Evolutionary conservation across 331 rosid species (phyloP).

Genomic region (Arachis monticola): DNA sequence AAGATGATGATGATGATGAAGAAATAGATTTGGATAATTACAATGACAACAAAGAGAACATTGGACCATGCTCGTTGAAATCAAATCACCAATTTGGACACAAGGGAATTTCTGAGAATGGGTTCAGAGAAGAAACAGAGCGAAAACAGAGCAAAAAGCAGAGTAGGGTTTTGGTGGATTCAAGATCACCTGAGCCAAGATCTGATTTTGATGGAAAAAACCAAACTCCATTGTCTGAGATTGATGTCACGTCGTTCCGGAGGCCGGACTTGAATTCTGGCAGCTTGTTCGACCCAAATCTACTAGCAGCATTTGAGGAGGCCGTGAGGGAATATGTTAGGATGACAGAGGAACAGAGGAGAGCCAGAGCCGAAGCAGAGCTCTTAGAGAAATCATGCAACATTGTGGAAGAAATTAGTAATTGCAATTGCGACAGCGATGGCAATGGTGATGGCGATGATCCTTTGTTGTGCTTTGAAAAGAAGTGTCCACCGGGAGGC

Average conservation of each 20-base stretch:
- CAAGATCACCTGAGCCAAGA: slow-evolving; percentile 29
- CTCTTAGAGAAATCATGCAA: slow-evolving; percentile 31
- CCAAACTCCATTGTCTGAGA: slow-evolving; percentile 47
- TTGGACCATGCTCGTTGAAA: slow-evolving; percentile 38
- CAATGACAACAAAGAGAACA: slow-evolving; percentile 70
- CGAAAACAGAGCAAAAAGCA: slow-evolving; percentile 37
- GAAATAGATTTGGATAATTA: slow-evolving; percentile 43
- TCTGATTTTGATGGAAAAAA: slow-evolving; percentile 5
- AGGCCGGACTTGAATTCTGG: slow-evolving; percentile 76
- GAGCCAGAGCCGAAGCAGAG: slow-evolving; percentile 41
- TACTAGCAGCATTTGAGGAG: slow-evolving; percentile 66
- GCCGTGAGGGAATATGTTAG: slow-evolving; percentile 59
- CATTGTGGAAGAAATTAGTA: slow-evolving; percentile 27
- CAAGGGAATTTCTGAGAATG: slow-evolving; percentile 9
- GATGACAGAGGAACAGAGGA: slow-evolving; percentile 55
- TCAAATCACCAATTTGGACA: slow-evolving; percentile 9
- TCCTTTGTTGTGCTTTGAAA: slow-evolving; percentile 54
- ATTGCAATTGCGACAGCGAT: not conserved
- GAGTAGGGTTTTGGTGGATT: slow-evolving; percentile 39
- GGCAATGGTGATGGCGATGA: slow-evolving; percentile 3
- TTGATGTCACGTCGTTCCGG: slow-evolving; percentile 59
- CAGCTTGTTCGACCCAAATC: slow-evolving; percentile 79
- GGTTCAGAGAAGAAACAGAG: slow-evolving; percentile 31
- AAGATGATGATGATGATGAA: slow-evolving; percentile 50
- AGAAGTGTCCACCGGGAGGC: slow-evolving; percentile 80